Evolutionary conservation across 768 basidiomycete species (phyloP).

Genomic region (Podaxis rugospora): DNA sequence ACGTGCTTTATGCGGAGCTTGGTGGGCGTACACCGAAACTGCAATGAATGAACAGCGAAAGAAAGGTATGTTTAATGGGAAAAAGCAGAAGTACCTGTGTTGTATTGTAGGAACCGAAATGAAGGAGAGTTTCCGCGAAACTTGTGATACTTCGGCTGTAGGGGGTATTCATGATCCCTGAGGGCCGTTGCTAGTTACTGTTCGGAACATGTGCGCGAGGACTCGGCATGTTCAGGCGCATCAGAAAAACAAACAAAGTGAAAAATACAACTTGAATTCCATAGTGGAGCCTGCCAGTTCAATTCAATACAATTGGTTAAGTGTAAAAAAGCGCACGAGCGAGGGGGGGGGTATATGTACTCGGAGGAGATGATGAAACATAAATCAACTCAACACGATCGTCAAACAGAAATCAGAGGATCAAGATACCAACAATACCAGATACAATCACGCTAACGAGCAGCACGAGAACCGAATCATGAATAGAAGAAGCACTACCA

Average conservation of each 20-base stretch:
- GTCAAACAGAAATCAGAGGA: not conserved
- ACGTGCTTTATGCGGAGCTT: conserved; percentile 10
- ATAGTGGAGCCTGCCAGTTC: not conserved
- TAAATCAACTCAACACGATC: not conserved
- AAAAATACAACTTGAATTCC: not conserved
- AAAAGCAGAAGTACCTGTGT: not conserved
- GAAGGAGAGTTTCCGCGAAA: not conserved
- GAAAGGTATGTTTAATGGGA: not conserved
- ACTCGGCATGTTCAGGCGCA: not conserved
- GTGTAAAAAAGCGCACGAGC: not conserved
- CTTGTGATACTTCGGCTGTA: not conserved
- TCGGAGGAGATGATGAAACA: not conserved
- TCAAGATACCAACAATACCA: not conserved
- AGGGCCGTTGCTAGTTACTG: not conserved
- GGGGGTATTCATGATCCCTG: no score
- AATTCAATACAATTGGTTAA: not conserved
- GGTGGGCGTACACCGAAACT: conserved; percentile 6
- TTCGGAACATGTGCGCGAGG: not conserved
- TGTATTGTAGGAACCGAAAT: not conserved
- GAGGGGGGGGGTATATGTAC: not conserved
- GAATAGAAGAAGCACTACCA: not conserved
- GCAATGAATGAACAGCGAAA: not conserved
- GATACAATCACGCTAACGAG: not conserved
- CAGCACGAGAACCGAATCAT: no score
- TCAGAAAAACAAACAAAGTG: not conserved